Conservation (phyloP, 306 rosid genomes). For the Casuarina cunninghamiana region DNA sequence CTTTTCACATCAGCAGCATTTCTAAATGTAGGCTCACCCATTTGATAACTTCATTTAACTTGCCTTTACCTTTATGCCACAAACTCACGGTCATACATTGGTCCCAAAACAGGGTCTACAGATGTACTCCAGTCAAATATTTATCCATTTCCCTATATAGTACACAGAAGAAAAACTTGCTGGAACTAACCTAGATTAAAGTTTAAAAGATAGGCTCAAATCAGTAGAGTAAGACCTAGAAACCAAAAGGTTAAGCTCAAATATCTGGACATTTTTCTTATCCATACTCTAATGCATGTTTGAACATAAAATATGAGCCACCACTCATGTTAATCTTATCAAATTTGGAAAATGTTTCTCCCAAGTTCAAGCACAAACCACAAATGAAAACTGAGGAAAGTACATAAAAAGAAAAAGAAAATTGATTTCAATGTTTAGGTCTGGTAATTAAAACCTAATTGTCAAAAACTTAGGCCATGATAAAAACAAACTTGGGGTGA, state of each 20-base stretch:
- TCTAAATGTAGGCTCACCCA: not conserved
- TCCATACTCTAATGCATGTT: too few species aligned
- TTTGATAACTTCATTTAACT: not conserved
- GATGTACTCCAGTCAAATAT: not conserved
- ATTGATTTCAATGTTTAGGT: too few species aligned
- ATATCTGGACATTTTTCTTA: not conserved
- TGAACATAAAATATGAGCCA: too few species aligned
- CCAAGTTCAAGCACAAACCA: too few species aligned
- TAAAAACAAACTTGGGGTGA: too few species aligned
- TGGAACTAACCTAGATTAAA: not conserved
- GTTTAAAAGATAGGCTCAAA: not conserved
- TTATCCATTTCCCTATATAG: not conserved
- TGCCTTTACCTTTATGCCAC: not conserved
- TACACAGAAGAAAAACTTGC: not conserved
- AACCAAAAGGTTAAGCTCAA: not conserved
- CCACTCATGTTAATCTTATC: too few species aligned
- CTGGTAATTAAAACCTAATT: too few species aligned
- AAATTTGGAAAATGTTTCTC: too few species aligned
- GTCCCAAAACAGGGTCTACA: not conserved
- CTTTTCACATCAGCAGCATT: not conserved
- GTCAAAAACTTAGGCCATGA: too few species aligned
- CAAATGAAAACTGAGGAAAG: too few species aligned
- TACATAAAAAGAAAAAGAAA: too few species aligned
- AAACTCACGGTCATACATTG: not conserved
- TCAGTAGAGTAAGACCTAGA: not conserved